Base-by-base conservation (phyloP, 345 rosid genomes). In the Murraya paniculata region DNA sequence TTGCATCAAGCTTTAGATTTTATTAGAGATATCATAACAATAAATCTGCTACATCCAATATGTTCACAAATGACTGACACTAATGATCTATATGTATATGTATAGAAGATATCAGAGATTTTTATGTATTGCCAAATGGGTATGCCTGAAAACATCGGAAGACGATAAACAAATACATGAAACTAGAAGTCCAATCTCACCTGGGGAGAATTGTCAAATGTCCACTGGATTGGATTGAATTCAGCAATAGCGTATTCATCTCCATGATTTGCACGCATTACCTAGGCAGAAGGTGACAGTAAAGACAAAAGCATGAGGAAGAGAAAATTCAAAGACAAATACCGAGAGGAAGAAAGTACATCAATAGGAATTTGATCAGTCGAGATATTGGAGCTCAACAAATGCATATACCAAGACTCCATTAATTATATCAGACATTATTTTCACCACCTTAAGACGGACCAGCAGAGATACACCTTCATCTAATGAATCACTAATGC, bases 231-330 rank as follows among this genome's bases (percentile, higher is more conserved):
- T 7, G 93, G 90, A 86, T 94, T 96, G 28, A 90, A 78, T 81
- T 95, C 97, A 68, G 89, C 85, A 50, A 93, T 81, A 53, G 86
- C 83, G 77, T 86, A 93, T 75, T 93, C 94, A 73, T 84, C 93
- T 18, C 92, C 97, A 81, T 92, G 96, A 80, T 88, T 87, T 70
- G 91, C 31, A 64, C 91, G 89, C 95, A 94, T 85, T 80, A 92
- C 88, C 99, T 92, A 87, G 70, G 73, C 14, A 71, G 65, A 79
- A 28, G 30, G 61, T 39, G 62, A 78, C 48, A 71, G 13, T 21
- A 76, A 64, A 78, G n/a, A 64, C 18, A n/a, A 30, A 55, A 56
- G 71, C 62, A 25, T 38, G 36, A 38, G 31, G 33, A 48, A 22
- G 21, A 38, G 59, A 25, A 25, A 61, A 36, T 22, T 30, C 2